These are phyloP conservation scores for Marasmius oreades DNA, from an alignment of 1,284 basidiomycete species.

Conservation along the genomic window DNA sequence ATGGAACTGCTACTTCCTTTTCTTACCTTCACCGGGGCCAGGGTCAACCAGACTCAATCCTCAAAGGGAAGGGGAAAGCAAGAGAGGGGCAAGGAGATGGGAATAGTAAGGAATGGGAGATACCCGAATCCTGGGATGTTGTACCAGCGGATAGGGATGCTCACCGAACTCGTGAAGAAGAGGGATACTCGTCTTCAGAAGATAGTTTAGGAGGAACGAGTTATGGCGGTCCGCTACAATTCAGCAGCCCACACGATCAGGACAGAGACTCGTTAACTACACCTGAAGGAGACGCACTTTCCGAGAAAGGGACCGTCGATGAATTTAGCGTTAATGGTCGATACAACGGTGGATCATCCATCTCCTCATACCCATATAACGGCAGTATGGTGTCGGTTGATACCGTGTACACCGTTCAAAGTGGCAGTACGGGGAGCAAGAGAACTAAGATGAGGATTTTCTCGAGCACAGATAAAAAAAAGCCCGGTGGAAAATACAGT, in stretches of 20 bases:
- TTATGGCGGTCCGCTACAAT: background rate
- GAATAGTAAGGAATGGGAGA: slow-evolving; percentile 15
- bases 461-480: background rate
- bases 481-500: background rate
- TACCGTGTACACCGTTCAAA: background rate
- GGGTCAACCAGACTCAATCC: background rate
- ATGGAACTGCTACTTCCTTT: background rate
- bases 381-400: background rate
- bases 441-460: background rate
- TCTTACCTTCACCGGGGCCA: background rate
- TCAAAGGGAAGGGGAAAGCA: background rate
- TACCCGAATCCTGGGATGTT: slow-evolving; percentile 33
- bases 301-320: background rate
- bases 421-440: background rate
- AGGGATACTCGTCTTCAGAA: slow-evolving; percentile 24
- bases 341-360: background rate
- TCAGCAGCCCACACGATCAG: background rate
- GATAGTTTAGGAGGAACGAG: slow-evolving; percentile 10
- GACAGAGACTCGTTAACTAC: background rate
- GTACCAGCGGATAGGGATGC: slow-evolving; percentile 19
- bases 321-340: background rate
- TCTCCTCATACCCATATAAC: background rate
- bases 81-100: slow-evolving; percentile 7
- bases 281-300: background rate
- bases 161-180: slow-evolving; percentile 15